Evolutionary conservation across 306 rosid genomes (phyloP).

Genomic region (Pyrus communis): DNA sequence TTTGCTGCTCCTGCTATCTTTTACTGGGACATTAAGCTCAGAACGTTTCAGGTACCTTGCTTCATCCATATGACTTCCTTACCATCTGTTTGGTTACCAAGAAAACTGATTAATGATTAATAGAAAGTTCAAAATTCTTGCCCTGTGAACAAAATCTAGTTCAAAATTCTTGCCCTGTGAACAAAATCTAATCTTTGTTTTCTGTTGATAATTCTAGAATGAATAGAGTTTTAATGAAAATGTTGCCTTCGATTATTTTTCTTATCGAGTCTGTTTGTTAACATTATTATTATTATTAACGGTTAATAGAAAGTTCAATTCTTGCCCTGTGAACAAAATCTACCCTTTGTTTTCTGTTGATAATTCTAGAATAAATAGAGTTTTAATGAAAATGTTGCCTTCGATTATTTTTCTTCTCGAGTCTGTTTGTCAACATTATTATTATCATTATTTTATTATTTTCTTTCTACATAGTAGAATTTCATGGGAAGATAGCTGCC

Average conservation of each 20-base stretch:
- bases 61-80: background rate
- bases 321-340: too few species aligned
- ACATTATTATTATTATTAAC: background rate
- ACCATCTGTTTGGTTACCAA: background rate
- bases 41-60: background rate
- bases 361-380: background rate
- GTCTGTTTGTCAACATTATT: too few species aligned
- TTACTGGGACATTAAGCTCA: background rate
- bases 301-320: too few species aligned
- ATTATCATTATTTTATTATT: too few species aligned
- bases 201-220: background rate
- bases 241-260: background rate
- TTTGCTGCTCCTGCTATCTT: too few species aligned
- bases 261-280: background rate
- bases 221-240: background rate
- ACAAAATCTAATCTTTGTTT: background rate
- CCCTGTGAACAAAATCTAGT: background rate
- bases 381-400: too few species aligned
- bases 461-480: background rate
- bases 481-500: background rate
- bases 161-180: background rate
- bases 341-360: too few species aligned
- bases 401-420: too few species aligned
- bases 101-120: background rate
- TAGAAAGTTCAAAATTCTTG: background rate